Base-by-base conservation (phyloP, 352 stramenopile species). In the Pythium sukuiense region DNA sequence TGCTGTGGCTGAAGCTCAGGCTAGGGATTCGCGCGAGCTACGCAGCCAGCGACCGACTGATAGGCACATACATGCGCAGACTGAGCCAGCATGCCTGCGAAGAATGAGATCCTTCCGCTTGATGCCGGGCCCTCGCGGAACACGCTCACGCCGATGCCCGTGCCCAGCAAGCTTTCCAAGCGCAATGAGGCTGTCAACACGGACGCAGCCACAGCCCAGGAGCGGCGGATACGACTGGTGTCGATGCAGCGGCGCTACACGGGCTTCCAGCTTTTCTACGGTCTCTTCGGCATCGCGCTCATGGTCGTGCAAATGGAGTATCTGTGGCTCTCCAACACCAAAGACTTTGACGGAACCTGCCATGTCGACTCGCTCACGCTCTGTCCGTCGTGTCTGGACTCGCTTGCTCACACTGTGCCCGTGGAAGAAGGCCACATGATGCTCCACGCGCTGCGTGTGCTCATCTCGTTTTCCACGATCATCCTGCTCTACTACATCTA, bases 231-330 rank as follows among this genome's bases (percentile, higher is more conserved):
- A 53, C 71, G 61, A 30, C 70, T 89, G 30, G 75, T 90, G 32
- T 41, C 59, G 11, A 35, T 58, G 3, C 83, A 90, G 70, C 71
- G 77, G 45, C 69, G 76, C 16, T 65, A 88, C 59, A 80, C 78
- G 43, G 61, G 73, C 16, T 89, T 86, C 70, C 83, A 92, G 72
- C 70, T 92, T 46, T 88, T 92, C 71, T 90, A 80, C 65, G 81
- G 62, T 32, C 50, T 88, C 54, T 90, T 89, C 48, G 83, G 81
- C 1, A 54, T 92, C 46, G 69, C 60, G 65, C 80, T 92, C 65
- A 92, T 92, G 83, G 68, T 92, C 69, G 75, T 90, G 52, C 83
- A 90, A 71, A 76, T 88, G 61, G 78, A 92, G 66, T 89, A 89
- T 69, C 50, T 87, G 52, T 92, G 81, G 81, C 79, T 81, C 62